These are phyloP conservation scores for Penicillium hordei DNA, from an alignment of 2,329 filamentous ascomycete genomes.

Conservation along the genomic window DNA sequence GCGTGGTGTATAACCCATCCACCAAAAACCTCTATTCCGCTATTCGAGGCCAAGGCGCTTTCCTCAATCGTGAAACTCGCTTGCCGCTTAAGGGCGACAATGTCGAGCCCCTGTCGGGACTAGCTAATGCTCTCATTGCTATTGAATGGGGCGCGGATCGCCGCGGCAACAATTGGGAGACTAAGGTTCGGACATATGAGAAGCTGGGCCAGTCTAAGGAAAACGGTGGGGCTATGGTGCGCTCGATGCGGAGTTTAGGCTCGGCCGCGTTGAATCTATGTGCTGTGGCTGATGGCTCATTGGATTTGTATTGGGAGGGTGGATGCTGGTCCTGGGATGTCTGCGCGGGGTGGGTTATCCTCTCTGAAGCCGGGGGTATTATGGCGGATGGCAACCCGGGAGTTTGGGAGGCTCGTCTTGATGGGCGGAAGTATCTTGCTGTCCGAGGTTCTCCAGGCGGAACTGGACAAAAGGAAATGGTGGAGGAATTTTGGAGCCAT, in stretches of 20 bases:
- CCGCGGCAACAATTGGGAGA: constrained; percentile 56
- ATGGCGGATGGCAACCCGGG: constrained; percentile 60
- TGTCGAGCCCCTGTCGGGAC: constrained; percentile 47
- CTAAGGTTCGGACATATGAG: constrained; percentile 57
- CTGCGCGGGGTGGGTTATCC: constrained; percentile 62
- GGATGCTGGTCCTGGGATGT: constrained; percentile 68
- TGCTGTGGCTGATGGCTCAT: constrained; percentile 55
- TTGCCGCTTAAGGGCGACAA: constrained; percentile 50
- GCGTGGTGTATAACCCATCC: constrained; percentile 63
- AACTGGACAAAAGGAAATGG: constrained; percentile 40
- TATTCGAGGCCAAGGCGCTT: constrained; percentile 57
- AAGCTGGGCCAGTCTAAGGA: constrained; percentile 50
- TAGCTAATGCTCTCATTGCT: constrained; percentile 55
- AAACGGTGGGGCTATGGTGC: constrained; percentile 61
- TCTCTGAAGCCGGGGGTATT: constrained; percentile 60
- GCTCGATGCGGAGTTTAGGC: constrained; percentile 57
- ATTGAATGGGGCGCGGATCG: constrained; percentile 64
- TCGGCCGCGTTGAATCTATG: constrained; percentile 63
- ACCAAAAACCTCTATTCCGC: constrained; percentile 56
- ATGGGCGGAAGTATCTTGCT: constrained; percentile 56
- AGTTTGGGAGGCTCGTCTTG: constrained; percentile 56
- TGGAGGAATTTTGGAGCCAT: constrained; percentile 45
- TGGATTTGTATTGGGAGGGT: constrained; percentile 66
- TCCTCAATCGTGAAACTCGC: constrained; percentile 37
- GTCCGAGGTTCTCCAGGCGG: constrained; percentile 35